phyloP scores from a whole-genome alignment of 345 rosid genomes.

The Geranium brycei region DNA sequence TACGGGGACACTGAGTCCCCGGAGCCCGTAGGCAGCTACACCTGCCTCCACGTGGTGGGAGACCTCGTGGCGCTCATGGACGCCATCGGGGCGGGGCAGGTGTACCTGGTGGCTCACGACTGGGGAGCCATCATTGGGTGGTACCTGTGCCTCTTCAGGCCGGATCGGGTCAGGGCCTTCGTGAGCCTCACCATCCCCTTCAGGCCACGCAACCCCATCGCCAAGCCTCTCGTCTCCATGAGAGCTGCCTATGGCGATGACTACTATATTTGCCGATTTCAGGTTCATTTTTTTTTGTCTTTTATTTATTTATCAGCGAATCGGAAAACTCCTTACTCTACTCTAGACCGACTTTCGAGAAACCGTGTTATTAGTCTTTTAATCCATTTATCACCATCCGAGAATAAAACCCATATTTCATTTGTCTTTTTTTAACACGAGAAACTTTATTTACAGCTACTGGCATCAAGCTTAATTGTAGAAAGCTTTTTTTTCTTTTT shows the following conservation, averaged over 20 bases:
- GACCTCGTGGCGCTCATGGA: conserved; percentile 52
- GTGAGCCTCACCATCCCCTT: conserved; percentile 56
- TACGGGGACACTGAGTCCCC: no score
- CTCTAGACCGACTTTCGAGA: no score
- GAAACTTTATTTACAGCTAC: no score
- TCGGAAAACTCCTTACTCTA: no score
- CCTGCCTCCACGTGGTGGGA: conserved; percentile 44
- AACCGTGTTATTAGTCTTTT: no score
- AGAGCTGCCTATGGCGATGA: conserved; percentile 55
- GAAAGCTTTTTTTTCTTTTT: no score
- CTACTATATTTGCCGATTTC: conserved; percentile 78
- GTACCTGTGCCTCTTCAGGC: conserved; percentile 58
- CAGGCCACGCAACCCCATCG: conserved; percentile 44
- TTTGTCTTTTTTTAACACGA: no score
- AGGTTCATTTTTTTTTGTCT: conserved; percentile 41
- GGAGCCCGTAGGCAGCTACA: conserved; percentile 17
- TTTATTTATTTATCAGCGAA: no score
- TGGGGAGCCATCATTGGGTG: conserved; percentile 75
- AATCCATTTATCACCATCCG: no score
- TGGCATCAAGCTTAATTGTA: no score
- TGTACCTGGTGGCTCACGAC: conserved; percentile 62
- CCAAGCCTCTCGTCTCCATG: conserved; percentile 42
- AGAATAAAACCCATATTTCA: no score
- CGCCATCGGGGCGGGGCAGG: conserved; percentile 38
- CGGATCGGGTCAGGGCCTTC: conserved; percentile 53